phyloP scores from a whole-genome alignment of 2,329 filamentous ascomycete genomes.

The Hymenoscyphus linearis region DNA sequence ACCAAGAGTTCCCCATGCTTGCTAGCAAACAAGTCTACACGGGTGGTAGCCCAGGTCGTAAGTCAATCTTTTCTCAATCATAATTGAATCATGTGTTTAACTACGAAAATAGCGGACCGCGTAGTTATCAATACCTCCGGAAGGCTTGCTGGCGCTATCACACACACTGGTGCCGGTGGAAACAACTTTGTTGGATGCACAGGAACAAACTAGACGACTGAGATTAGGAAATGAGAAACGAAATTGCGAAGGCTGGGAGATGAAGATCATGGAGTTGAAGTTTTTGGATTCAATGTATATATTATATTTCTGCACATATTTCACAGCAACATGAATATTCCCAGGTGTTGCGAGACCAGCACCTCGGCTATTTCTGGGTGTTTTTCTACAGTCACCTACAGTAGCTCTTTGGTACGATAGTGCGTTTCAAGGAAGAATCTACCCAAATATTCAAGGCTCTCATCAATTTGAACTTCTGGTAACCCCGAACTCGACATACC shows the following conservation, averaged over 20 bases:
- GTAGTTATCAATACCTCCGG: conserved; percentile 56
- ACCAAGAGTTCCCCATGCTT: conserved; percentile 59
- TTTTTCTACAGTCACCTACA: no score
- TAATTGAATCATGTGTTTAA: neutral
- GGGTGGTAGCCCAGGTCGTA: conserved; percentile 45
- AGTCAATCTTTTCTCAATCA: conserved; percentile 20
- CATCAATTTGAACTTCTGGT: no score
- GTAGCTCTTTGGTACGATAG: no score
- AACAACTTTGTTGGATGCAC: conserved; percentile 63
- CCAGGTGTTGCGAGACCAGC: no score
- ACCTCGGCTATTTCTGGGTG: no score
- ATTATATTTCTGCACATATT: no score
- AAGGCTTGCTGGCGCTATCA: conserved; percentile 58
- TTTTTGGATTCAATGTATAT: no score
- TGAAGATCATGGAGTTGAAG: neutral
- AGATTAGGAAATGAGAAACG: neutral
- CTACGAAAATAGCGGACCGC: conserved; percentile 48
- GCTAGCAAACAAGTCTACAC: conserved; percentile 43
- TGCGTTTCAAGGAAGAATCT: no score
- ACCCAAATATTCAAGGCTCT: no score
- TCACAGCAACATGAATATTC: no score
- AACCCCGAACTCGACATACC: no score
- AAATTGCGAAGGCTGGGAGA: neutral
- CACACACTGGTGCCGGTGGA: conserved; percentile 63
- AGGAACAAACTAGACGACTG: conserved; percentile 10